These are phyloP conservation scores for Yamadazyma dushanensis DNA, from an alignment of 1,139 yeast genomes.

Conservation along the genomic window DNA sequence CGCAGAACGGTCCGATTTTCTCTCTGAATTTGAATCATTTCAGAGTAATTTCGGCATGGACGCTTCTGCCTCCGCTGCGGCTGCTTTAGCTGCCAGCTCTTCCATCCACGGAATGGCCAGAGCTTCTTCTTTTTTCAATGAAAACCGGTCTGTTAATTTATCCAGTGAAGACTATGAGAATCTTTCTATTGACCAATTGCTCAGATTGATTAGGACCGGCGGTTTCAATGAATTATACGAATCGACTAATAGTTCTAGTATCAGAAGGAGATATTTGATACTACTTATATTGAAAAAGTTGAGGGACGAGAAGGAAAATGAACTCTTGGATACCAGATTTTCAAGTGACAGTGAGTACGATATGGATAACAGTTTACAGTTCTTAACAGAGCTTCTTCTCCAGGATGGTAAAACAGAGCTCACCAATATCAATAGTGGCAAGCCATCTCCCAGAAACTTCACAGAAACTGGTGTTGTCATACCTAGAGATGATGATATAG, in stretches of 20 bases:
- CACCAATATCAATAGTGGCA: constrained; percentile 25
- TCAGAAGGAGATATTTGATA: constrained; percentile 38
- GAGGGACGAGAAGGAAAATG: constrained; percentile 38
- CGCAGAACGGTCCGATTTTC: constrained; percentile 7
- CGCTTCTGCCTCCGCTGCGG: constrained; percentile 16
- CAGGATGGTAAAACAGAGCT: constrained; percentile 33
- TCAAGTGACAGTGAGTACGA: constrained; percentile 36
- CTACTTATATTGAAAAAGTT: constrained; percentile 39
- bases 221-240: constrained; percentile 7
- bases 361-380: constrained; percentile 46
- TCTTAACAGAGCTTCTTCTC: constrained; percentile 41
- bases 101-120: constrained; percentile 6
- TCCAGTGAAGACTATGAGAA: constrained; percentile 44
- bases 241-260: constrained; percentile 13
- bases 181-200: constrained; percentile 37
- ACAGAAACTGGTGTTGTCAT: constrained; percentile 71
- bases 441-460: constrained; percentile 61
- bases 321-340: constrained; percentile 34
- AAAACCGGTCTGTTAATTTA: constrained; percentile 25
- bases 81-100: constrained; percentile 16
- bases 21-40: constrained; percentile 17
- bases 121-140: constrained; percentile 19
- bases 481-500: constrained; percentile 89
- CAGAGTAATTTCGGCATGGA: constrained; percentile 15
- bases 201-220: constrained; percentile 30